A percentile compares a stretch with the other conserved stretches of the same genome.
phyloP scores from a whole-genome alignment of 192 early-diverging fungal species.

The Rhizophagus prolifer region DNA sequence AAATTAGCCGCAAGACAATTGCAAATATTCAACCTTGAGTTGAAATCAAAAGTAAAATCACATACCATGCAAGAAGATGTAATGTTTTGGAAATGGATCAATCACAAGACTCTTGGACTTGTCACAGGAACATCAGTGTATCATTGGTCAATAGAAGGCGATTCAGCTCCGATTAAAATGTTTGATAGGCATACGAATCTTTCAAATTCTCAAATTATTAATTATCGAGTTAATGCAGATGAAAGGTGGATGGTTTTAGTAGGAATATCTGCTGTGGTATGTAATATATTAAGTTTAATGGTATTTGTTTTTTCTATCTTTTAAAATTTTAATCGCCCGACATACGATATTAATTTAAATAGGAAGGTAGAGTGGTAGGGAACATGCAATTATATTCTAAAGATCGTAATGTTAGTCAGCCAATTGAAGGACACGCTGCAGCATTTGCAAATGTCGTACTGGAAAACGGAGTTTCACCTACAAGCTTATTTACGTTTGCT shows the following conservation, averaged over 20 bases:
- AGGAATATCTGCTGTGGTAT: conserved; percentile 85
- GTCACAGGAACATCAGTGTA: conserved; percentile 88
- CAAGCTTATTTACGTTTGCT: conserved; percentile 93
- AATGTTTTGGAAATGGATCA: conserved; percentile 96
- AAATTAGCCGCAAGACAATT: conserved; percentile 77
- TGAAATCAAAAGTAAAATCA: conserved; percentile 95
- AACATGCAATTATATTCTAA: conserved; percentile 97
- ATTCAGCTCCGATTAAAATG: conserved; percentile 79
- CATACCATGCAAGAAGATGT: conserved; percentile 90
- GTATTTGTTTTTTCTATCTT: neutral
- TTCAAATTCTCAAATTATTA: conserved; percentile 90
- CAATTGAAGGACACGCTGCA: conserved; percentile 95
- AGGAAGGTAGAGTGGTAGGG: conserved; percentile 87
- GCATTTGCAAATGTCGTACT: conserved; percentile 89
- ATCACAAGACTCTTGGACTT: conserved; percentile 77
- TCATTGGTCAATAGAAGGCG: conserved; percentile 97
- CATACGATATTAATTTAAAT: neutral
- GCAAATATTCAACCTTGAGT: conserved; percentile 97
- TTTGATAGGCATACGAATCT: conserved; percentile 91
- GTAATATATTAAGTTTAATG: neutral
- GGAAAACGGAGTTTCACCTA: conserved; percentile 71
- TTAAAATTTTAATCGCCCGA: neutral
- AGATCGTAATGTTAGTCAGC: conserved; percentile 88
- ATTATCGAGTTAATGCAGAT: conserved; percentile 87
- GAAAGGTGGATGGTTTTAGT: conserved; percentile 95